Evolutionary conservation across 495 filamentous ascomycete genomes (phyloP), one percentile per base, ranked within the genome.

Genomic region (Penicillium silybi): DNA sequence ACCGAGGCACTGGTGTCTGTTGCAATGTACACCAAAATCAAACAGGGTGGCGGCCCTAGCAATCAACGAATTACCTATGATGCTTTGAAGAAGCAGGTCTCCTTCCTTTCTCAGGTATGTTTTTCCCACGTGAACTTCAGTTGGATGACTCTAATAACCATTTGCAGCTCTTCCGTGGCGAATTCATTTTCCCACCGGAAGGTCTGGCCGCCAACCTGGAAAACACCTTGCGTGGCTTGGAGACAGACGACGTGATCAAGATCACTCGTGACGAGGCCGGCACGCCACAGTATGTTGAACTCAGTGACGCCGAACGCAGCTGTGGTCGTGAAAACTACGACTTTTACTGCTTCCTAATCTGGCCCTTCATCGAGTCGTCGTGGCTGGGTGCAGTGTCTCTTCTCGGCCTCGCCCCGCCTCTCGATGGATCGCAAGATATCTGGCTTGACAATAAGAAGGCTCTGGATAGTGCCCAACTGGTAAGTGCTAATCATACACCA

Each of bases 291-390:
- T 85, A 74, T 38, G 71, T 96, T 10, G 88, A 87, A 15, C 74
- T 97, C n/a, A 83, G 85, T 7, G 82, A 86, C 15, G 64, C 76
- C 2, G 92, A 98, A 67, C 79, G 92, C 18, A 72, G 76, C 2
- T 82, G 78, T 32, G 93, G 92, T 2, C 75, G 92, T 19, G 92
- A 97, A 63, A 96, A 96, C 61, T 97, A 85, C 63, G 93, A 97
- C 61, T 98, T 97, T 68, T 97, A 98, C 70, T 96, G 91, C 68
- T 97, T 97, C 77, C 69, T 97, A 18, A 90, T 97, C 54, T 97
- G 93, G 93, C 93, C 93, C 0, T 97, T 97, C 59, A 90, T 97
- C 49, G 93, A 98, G 64, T 86, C 90, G 0, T 83, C 76, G 41
- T 98, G 93, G 93, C 82, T 97, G 13, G 91, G 89, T 6, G 85